Evolutionary conservation across 352 stramenopile genomes (phyloP).

Genomic region (Phytophthora rubi): DNA sequence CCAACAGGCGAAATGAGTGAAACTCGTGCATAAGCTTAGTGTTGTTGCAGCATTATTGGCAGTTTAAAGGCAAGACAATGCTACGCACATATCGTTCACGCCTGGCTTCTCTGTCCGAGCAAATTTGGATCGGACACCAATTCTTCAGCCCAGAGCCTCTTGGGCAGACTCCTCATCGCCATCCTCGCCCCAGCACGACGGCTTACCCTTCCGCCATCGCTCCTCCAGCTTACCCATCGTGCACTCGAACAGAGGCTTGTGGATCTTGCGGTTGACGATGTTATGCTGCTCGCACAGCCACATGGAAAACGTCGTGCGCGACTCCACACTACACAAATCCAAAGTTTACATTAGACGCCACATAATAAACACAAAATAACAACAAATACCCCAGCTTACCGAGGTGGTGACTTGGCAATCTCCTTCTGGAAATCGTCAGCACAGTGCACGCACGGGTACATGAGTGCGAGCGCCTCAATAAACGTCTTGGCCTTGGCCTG

Average conservation of each 20-base stretch:
- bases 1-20: constrained; percentile 1
- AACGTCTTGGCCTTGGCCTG: constrained; percentile 91
- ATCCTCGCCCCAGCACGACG: constrained; percentile 85
- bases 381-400: constrained; percentile 49
- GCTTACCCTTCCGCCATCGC: constrained; percentile 93
- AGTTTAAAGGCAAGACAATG: constrained; percentile 24
- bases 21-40: background rate
- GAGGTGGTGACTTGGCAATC: constrained; percentile 91
- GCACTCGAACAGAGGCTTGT: constrained; percentile 95
- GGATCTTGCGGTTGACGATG: constrained; percentile 97
- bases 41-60: constrained; percentile 6
- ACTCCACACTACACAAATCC: constrained; percentile 74
- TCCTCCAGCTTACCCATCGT: constrained; percentile 93
- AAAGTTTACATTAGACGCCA: constrained; percentile 1
- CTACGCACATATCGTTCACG: constrained; percentile 18
- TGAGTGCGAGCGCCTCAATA: constrained; percentile 91
- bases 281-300: constrained; percentile 99
- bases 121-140: background rate
- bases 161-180: constrained; percentile 38
- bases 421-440: constrained; percentile 95
- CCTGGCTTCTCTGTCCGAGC: constrained; percentile 4
- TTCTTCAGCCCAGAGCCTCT: constrained; percentile 33
- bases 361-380: background rate
- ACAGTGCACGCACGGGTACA: constrained; percentile 95
- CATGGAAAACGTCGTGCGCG: constrained; percentile 91